A percentile compares a stretch with the other conserved stretches of the same genome.
Evolutionary conservation across 2,329 filamentous ascomycete species (phyloP).

Genomic region (Neofusicoccum sp.): DNA sequence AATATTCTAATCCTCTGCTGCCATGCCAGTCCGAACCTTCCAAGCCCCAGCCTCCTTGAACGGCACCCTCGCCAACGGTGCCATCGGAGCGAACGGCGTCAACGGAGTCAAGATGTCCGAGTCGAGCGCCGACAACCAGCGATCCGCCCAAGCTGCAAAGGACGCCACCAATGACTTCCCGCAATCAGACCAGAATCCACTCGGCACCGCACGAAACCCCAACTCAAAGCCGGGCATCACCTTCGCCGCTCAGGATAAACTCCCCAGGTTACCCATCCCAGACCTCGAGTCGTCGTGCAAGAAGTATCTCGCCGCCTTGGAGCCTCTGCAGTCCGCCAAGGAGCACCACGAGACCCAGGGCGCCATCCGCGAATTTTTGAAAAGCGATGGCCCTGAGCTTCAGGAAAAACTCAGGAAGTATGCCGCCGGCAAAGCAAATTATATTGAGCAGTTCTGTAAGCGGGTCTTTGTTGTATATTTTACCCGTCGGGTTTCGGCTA

Average conservation of each 20-base stretch:
- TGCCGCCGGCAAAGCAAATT: slow-evolving; percentile 86
- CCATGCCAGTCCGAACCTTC: slow-evolving; percentile 68
- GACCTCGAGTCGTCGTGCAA: slow-evolving; percentile 75
- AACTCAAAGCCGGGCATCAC: slow-evolving; percentile 71
- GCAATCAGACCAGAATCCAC: slow-evolving; percentile 46
- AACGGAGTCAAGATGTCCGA: slow-evolving; percentile 40
- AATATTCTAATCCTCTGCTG: slow-evolving; percentile 49
- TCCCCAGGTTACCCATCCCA: slow-evolving; percentile 91
- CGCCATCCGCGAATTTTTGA: slow-evolving; percentile 80
- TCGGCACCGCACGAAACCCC: slow-evolving; percentile 51
- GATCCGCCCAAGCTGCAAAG: slow-evolving; percentile 54
- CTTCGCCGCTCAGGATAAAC: slow-evolving; percentile 81
- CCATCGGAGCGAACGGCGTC: slow-evolving; percentile 22
- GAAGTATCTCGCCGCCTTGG: slow-evolving; percentile 76
- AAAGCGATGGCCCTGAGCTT: slow-evolving; percentile 74
- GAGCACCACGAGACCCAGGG: slow-evolving; percentile 81
- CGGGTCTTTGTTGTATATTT: slow-evolving; percentile 23
- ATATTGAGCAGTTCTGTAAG: slow-evolving; percentile 98
- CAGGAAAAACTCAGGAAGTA: slow-evolving; percentile 90
- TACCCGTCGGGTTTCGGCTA: not conserved
- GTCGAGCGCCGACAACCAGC: slow-evolving; percentile 33
- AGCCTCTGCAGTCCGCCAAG: slow-evolving; percentile 74
- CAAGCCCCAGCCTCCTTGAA: slow-evolving; percentile 70
- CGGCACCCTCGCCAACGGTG: slow-evolving; percentile 57
- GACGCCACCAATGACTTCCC: slow-evolving; percentile 50